Base-by-base conservation (phyloP, 495 filamentous ascomycete species). In the Tuber aestivum region DNA sequence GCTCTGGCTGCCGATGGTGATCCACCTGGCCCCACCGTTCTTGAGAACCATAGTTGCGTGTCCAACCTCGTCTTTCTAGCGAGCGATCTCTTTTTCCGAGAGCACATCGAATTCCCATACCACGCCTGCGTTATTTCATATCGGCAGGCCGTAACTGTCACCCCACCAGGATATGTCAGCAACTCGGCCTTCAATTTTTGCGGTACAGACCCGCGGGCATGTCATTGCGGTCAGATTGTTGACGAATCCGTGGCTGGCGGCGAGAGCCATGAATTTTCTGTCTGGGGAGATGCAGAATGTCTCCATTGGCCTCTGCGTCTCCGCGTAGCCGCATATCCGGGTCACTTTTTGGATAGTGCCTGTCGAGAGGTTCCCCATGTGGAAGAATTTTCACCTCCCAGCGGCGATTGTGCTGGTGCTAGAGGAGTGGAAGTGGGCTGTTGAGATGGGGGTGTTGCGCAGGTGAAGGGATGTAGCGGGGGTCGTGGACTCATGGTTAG, bases 111-210 rank as follows among this genome's bases (percentile, higher is more conserved):
- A 98, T 85, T 99, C 95, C 23, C 91, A 91, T n/a, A 96, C 88
- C 82, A 96, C 93, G 35, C 95, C 95, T 74, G 91, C 92, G 80
- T 93, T 94, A 72, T 92, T 93, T 3, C 90, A 88, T 50, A 97
- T 90, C 2, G 89, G 89, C 80, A 97, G 84, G 7, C 87, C 88
- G 32, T 70, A 70, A n/a, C 94, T 91, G 78, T 93, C 88, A 20
- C n/a, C 85, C 92, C 94, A 96, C 95, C 95, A 99, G 2, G 88
- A 90, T 78, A 97, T 95, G 82, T 97, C 94, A 1, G 93, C 90
- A 16, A 97, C 89, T 56, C 89, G 88, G 68, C 93, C 91, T 79
- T 97, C 93, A 20, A 97, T 87, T 35, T 94, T 87, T 27, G 91
- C 92, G 77, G 94, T 88, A 5, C 92, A 88, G 69, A 94, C 87